phyloP scores from a whole-genome alignment of 2,329 filamentous ascomycete species.

The Cladophialophora immunda region DNA sequence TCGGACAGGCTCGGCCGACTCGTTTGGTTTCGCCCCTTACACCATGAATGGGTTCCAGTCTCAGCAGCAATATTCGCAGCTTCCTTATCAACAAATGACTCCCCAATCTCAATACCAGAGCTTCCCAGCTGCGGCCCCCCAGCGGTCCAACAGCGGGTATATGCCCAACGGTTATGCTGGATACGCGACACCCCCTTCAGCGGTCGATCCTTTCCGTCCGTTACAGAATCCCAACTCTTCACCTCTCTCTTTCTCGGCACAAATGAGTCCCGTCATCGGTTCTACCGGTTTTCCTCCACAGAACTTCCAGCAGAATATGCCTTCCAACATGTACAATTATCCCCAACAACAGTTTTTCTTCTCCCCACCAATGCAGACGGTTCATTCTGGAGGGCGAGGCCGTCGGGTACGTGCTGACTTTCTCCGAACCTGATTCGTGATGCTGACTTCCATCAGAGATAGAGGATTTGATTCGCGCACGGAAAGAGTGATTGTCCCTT shows the following conservation, averaged over 20 bases:
- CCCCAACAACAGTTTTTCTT: constrained; percentile 50
- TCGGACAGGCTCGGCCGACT: constrained; percentile 48
- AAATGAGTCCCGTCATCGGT: constrained; percentile 57
- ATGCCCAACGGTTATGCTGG: constrained; percentile 54
- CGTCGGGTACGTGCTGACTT: constrained; percentile 35
- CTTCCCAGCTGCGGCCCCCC: constrained; percentile 57
- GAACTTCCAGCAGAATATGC: constrained; percentile 56
- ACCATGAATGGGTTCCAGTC: constrained; percentile 47
- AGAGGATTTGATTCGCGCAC: not conserved
- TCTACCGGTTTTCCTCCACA: constrained; percentile 52
- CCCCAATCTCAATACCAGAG: constrained; percentile 67
- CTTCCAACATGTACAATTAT: constrained; percentile 61
- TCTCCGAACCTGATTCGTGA: not conserved
- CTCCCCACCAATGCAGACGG: constrained; percentile 52
- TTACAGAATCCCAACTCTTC: constrained; percentile 51
- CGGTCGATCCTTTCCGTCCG: constrained; percentile 51
- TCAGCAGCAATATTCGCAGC: constrained; percentile 49
- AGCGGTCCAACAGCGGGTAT: constrained; percentile 53
- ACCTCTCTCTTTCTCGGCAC: constrained; percentile 47
- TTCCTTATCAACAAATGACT: constrained; percentile 51
- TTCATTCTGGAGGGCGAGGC: constrained; percentile 60
- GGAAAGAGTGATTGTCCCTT: not conserved
- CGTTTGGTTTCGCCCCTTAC: constrained; percentile 51
- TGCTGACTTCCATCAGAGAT: constrained; percentile 6
- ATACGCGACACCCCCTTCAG: constrained; percentile 52